Conservation (phyloP, 2,329 filamentous ascomycete genomes). For the Pseudonectria buxi region DNA sequence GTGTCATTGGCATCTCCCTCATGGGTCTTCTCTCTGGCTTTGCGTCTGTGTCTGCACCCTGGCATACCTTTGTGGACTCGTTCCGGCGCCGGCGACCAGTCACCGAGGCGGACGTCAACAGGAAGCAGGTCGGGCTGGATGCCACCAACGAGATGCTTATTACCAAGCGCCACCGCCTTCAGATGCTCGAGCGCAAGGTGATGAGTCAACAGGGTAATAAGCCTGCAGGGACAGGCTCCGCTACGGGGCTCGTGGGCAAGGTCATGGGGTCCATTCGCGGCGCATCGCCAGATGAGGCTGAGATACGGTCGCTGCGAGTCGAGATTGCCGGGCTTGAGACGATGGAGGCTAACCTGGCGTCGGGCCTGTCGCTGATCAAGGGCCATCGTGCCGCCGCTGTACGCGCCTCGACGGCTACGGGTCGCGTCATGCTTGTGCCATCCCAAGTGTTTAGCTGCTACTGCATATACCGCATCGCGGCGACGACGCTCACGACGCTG, state of each 20-base stretch:
- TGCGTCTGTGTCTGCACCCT: slow-evolving; percentile 78
- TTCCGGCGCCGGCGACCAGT: slow-evolving; percentile 47
- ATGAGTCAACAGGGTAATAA: slow-evolving; percentile 24
- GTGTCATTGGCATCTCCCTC: slow-evolving; percentile 75
- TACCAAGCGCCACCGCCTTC: slow-evolving; percentile 66
- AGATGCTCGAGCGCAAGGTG: slow-evolving; percentile 60
- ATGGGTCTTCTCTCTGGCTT: slow-evolving; percentile 89
- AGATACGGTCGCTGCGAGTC: slow-evolving; percentile 57
- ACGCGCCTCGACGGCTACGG: slow-evolving; percentile 59
- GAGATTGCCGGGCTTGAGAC: slow-evolving; percentile 75
- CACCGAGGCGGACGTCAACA: slow-evolving; percentile 65
- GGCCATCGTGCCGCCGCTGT: slow-evolving; percentile 56
- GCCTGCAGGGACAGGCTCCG: slow-evolving; percentile 11
- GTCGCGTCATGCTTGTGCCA: slow-evolving; percentile 54
- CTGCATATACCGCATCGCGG: slow-evolving; percentile 75
- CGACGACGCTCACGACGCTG: slow-evolving; percentile 62
- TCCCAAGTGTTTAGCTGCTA: slow-evolving; percentile 70
- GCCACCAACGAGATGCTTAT: slow-evolving; percentile 73
- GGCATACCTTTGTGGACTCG: slow-evolving; percentile 71
- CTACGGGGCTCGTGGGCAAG: slow-evolving; percentile 61
- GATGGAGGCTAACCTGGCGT: slow-evolving; percentile 67
- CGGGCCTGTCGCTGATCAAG: slow-evolving; percentile 57
- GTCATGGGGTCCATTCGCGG: slow-evolving; percentile 66
- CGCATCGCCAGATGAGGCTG: slow-evolving; percentile 51
- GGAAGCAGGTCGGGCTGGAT: slow-evolving; percentile 73